These are phyloP conservation scores for Auricularia auricula-judae DNA, from an alignment of 768 basidiomycete genomes.

Conservation along the genomic window DNA sequence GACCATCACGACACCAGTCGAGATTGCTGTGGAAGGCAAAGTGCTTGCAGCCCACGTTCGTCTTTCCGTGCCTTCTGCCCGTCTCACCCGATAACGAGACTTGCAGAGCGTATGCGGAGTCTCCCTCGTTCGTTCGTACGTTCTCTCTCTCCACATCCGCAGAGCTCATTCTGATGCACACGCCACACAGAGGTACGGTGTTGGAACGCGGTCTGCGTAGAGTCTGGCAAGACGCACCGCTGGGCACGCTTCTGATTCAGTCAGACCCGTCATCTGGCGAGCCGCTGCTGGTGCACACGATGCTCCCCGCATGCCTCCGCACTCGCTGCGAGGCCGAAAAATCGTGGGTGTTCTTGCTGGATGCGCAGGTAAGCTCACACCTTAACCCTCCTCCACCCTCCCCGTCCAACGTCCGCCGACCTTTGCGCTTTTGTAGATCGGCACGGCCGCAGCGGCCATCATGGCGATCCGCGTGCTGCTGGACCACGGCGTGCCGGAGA, in stretches of 20 bases:
- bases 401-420: not conserved
- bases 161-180: not conserved
- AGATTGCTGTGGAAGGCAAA: constrained; percentile 44
- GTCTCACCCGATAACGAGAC: not conserved
- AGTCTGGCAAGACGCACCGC: constrained; percentile 73
- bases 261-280: constrained; percentile 78
- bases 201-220: constrained; percentile 87
- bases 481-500: constrained; percentile 81
- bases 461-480: constrained; percentile 92
- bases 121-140: constrained; percentile 78
- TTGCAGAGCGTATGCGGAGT: constrained; percentile 73
- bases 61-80: not conserved
- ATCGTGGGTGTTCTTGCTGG: constrained; percentile 78
- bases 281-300: constrained; percentile 72
- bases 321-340: constrained; percentile 50
- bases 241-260: constrained; percentile 88
- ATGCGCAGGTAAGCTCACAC: constrained; percentile 54
- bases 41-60: constrained; percentile 48
- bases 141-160: constrained; percentile 8
- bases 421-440: constrained; percentile 44
- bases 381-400: not conserved
- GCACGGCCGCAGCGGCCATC: constrained; percentile 84
- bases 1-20: constrained; percentile 58
- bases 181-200: constrained; percentile 54
- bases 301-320: constrained; percentile 68